A percentile compares a stretch with the other conserved stretches of the same genome.
phyloP scores from a whole-genome alignment of 768 basidiomycete genomes.

The Auricularia sp. region DNA sequence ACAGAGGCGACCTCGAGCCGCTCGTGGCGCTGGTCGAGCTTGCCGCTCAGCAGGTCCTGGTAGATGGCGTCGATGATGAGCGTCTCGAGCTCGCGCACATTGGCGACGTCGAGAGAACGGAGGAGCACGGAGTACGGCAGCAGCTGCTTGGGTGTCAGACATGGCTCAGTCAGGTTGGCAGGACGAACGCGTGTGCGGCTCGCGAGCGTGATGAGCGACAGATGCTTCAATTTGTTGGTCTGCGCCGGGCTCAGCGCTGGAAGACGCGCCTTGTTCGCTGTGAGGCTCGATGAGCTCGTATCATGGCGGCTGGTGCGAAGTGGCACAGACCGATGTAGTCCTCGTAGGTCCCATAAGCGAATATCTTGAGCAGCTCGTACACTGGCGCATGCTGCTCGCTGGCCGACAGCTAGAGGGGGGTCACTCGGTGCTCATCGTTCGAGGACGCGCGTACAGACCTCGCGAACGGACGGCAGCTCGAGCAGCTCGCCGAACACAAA shows the following conservation, averaged over 20 bases:
- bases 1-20: constrained; percentile 89
- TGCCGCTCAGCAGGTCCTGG: constrained; percentile 78
- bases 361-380: constrained; percentile 66
- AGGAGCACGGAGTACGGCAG: constrained; percentile 73
- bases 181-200: too few relatives aligned
- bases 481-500: constrained; percentile 88
- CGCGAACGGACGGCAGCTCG: constrained; percentile 71
- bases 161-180: too few relatives aligned
- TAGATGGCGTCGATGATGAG: constrained; percentile 97
- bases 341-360: constrained; percentile 79
- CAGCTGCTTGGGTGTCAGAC: too few relatives aligned
- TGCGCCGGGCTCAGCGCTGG: constrained; percentile 67
- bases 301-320: background rate
- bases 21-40: constrained; percentile 85
- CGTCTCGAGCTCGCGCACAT: constrained; percentile 86
- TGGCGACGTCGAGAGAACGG: constrained; percentile 58
- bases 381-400: constrained; percentile 55
- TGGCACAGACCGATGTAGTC: constrained; percentile 63
- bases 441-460: constrained; percentile 39
- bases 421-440: background rate
- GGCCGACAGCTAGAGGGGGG: constrained; percentile 44
- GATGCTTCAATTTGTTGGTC: constrained; percentile 80
- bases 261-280: constrained; percentile 56
- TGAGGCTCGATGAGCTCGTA: background rate
- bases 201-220: constrained; percentile 82